These are phyloP conservation scores for Hypoxylon fuscum DNA, from an alignment of 495 filamentous ascomycete genomes.

Conservation along the genomic window DNA sequence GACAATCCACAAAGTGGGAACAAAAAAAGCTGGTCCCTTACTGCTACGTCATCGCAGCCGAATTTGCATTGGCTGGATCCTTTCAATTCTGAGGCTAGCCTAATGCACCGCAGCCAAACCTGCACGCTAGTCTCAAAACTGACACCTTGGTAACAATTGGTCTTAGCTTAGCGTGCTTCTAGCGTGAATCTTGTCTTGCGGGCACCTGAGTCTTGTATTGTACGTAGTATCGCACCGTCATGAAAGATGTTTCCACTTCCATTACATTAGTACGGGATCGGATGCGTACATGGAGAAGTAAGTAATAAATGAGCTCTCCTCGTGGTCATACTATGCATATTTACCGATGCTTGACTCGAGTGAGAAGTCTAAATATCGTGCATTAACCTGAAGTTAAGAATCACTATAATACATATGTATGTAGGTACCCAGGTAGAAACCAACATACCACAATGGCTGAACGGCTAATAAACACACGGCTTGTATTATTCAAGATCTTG, in stretches of 20 bases:
- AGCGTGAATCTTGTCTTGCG: conserved; percentile 24
- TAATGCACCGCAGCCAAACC: not conserved
- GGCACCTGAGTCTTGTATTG: too few species aligned
- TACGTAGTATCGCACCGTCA: conserved; percentile 1
- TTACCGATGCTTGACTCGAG: conserved; percentile 22
- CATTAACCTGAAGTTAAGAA: too few species aligned
- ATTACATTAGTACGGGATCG: conserved; percentile 21
- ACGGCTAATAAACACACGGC: too few species aligned
- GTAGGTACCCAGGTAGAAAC: too few species aligned
- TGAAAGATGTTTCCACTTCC: conserved; percentile 7
- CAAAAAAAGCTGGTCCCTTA: conserved; percentile 26
- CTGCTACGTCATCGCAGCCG: conserved; percentile 33
- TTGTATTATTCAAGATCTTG: too few species aligned
- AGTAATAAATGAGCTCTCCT: conserved; percentile 7
- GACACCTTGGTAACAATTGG: not conserved
- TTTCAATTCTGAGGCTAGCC: conserved; percentile 1
- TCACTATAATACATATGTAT: too few species aligned
- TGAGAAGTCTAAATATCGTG: conserved; percentile 10
- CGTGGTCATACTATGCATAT: not conserved
- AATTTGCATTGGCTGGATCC: conserved; percentile 21
- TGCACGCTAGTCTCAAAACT: conserved; percentile 16
- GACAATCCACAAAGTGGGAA: conserved; percentile 23
- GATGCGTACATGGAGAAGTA: too few species aligned
- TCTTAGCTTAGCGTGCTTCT: conserved; percentile 11
- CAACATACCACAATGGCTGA: too few species aligned